Base-by-base conservation (phyloP, 345 rosid genomes). In the Boechera stricta region DNA sequence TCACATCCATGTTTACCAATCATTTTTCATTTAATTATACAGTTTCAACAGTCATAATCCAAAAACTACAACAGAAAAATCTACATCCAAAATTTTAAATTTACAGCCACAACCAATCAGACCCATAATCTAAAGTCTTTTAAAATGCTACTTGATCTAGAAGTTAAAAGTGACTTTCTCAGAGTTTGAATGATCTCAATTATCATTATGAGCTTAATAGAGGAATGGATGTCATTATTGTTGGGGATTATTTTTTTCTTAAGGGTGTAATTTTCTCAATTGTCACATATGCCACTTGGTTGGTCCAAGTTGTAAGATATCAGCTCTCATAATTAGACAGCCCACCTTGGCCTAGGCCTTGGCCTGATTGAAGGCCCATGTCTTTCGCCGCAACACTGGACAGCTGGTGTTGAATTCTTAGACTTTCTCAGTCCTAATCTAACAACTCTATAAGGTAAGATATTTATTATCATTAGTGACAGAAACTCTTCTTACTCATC, bases 311-410 rank as follows among this genome's bases (percentile, higher is more conserved):
- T 24, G 3, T 8, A 57, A 49, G 57, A 28, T 58, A 35, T 32
- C 4, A 49, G 6, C 6, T 51, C 9, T 32, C 10, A 69, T 24
- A 29, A 8, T 32, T 41, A 26, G 16, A 48, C 47, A 60, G 55
- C 69, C 69, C 79, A 76, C 41, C 29, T 52, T 41, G 62, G 66
- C 41, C 57, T 24, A 6, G 21, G 69, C 32, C 29, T 52, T 41
- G 62, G 66, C 49, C 57, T 32, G 12, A 31, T 53, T 31, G 6
- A 24, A 47, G 67, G 67, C 73, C 67, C 79, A 67, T 58, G 1
- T 24, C 7, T 71, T 18, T 7, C 9, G 36, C 8, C 38, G 31
- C 4, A 24, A 32, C 7, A 32, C 33, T 53, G 61, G 26, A 24
- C 21, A n/a, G 58, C 33, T 53, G 61, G 26, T 4, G 1, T 24